Evolutionary conservation across 148 eudicot species (phyloP).

Genomic region (Spergularia marina): DNA sequence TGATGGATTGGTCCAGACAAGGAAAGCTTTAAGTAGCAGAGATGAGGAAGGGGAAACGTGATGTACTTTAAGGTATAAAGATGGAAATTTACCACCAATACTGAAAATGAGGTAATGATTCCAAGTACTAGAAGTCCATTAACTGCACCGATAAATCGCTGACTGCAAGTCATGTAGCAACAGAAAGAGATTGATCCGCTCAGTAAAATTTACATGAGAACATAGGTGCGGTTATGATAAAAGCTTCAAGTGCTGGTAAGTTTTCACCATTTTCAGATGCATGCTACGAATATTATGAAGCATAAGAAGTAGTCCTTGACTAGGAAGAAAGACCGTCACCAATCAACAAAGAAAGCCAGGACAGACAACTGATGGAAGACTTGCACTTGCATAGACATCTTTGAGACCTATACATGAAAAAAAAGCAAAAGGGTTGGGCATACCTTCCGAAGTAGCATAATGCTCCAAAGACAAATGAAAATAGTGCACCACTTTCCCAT

Average conservation of each 20-base stretch:
- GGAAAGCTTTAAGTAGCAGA: background rate
- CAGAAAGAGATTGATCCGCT: constrained; percentile 6
- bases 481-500: constrained; percentile 83
- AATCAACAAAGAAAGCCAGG: background rate
- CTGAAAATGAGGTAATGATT: constrained; percentile 67
- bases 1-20: background rate
- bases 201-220: background rate
- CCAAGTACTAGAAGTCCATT: constrained; percentile 74
- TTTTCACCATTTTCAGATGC: background rate
- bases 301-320: background rate
- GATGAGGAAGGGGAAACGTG: background rate
- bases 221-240: background rate
- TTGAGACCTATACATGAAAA: background rate
- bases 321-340: background rate
- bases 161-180: constrained; percentile 46
- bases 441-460: constrained; percentile 88
- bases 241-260: background rate
- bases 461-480: constrained; percentile 72
- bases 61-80: background rate
- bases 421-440: constrained; percentile 11
- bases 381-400: too few species aligned
- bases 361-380: background rate
- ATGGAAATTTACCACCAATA: constrained; percentile 65
- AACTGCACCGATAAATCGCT: constrained; percentile 78
- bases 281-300: background rate